A percentile compares a stretch with the other conserved stretches of the same genome.
phyloP scores from a whole-genome alignment of 78 protist species.

The Protostelium mycophagum region DNA sequence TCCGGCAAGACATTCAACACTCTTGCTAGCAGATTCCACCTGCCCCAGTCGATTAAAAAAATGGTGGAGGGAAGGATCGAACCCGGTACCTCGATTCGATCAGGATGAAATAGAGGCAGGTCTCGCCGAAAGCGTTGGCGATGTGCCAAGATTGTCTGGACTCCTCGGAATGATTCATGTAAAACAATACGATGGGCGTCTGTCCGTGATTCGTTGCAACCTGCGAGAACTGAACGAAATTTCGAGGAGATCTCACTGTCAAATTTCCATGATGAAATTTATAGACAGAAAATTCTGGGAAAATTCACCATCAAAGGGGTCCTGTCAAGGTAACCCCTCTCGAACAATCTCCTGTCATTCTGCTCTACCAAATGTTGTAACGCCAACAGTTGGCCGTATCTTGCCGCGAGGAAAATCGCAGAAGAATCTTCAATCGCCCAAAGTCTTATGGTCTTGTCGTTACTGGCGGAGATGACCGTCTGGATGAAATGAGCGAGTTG shows the following conservation, averaged over 20 bases:
- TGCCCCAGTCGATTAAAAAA: background rate
- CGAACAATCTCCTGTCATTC: background rate
- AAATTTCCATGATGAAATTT: too few species aligned
- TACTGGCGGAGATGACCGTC: background rate
- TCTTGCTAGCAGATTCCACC: background rate
- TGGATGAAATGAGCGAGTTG: background rate
- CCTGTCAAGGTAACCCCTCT: background rate
- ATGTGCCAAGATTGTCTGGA: background rate
- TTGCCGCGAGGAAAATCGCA: background rate
- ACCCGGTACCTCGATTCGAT: background rate
- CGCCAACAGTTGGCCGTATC: background rate
- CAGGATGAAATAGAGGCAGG: background rate
- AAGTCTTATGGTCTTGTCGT: background rate
- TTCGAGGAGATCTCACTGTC: too few species aligned
- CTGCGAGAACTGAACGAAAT: background rate
- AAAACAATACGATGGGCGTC: background rate
- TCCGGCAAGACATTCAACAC: background rate
- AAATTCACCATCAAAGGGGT: background rate
- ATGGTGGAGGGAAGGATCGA: background rate
- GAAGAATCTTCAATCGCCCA: background rate
- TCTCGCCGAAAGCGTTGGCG: background rate
- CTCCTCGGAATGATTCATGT: background rate
- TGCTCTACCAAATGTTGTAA: background rate
- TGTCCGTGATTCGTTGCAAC: background rate
- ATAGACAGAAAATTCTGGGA: background rate